A percentile compares a stretch with the other conserved stretches of the same genome.
phyloP scores from a whole-genome alignment of 2,329 filamentous ascomycete species.

The Hymenoscyphus occultus region DNA sequence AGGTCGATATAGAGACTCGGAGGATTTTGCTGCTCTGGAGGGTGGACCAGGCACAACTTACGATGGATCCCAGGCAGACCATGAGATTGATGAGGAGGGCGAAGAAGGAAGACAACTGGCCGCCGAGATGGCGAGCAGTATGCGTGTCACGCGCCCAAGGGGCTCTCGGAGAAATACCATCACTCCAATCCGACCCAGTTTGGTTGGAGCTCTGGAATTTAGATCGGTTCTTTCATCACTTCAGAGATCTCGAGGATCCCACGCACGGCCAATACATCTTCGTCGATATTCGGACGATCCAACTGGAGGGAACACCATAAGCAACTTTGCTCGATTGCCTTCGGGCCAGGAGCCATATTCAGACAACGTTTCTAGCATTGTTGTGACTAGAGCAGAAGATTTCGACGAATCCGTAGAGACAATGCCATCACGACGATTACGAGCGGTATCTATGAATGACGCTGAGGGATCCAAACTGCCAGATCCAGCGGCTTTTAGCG shows the following conservation, averaged over 20 bases:
- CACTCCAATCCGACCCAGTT: conserved; percentile 84
- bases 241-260: conserved; percentile 75
- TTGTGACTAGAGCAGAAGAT: conserved; percentile 41
- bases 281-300: conserved; percentile 67
- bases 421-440: conserved; percentile 21
- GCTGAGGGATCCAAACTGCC: conserved; percentile 16
- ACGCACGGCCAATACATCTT: conserved; percentile 64
- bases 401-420: conserved; percentile 18
- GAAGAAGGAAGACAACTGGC: conserved; percentile 64
- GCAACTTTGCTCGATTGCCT: conserved; percentile 39
- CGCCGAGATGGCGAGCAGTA: conserved; percentile 86
- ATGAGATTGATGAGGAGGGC: conserved; percentile 47
- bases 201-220: conserved; percentile 92
- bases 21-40: conserved; percentile 35
- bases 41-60: conserved; percentile 40
- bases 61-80: conserved; percentile 37
- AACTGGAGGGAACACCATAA: conserved; percentile 12
- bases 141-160: conserved; percentile 75
- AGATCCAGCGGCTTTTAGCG: conserved; percentile 28
- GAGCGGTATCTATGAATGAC: conserved; percentile 37
- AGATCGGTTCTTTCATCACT: conserved; percentile 85
- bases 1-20: conserved; percentile 25
- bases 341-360: conserved; percentile 40
- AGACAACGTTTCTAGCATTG: conserved; percentile 36
- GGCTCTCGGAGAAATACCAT: conserved; percentile 68